phyloP scores from a whole-genome alignment of 306 rosid genomes.

The Vachellia pachyceras region DNA sequence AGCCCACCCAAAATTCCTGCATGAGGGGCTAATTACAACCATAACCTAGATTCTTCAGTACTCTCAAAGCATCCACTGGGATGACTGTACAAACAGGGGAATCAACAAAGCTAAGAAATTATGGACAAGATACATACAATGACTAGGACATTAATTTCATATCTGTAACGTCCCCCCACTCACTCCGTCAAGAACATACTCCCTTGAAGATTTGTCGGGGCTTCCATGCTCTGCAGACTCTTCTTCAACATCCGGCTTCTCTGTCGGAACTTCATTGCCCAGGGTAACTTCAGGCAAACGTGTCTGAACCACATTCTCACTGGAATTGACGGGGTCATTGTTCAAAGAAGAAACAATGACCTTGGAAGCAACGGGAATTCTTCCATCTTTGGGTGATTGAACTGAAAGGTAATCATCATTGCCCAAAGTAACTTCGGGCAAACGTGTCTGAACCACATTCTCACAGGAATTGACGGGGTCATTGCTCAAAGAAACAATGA shows the following conservation, averaged over 20 bases:
- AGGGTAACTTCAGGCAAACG: slow-evolving; percentile 33
- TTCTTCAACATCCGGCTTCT: slow-evolving; percentile 27
- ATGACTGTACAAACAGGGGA: slow-evolving; percentile 38
- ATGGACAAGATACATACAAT: neutral
- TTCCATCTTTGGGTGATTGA: slow-evolving; percentile 44
- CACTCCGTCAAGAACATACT: slow-evolving; percentile 28
- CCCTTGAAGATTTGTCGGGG: slow-evolving; percentile 39
- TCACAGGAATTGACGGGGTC: too few species aligned
- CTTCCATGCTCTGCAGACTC: slow-evolving; percentile 25
- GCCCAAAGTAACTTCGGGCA: too few species aligned
- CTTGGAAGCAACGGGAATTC: slow-evolving; percentile 46
- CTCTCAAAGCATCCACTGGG: slow-evolving; percentile 21
- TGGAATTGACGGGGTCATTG: slow-evolving; percentile 40
- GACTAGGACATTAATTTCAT: slow-evolving; percentile 9
- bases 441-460: too few species aligned
- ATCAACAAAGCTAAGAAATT: slow-evolving; percentile 17
- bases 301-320: slow-evolving; percentile 39
- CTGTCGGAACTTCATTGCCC: slow-evolving; percentile 32
- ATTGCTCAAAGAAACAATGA: neutral
- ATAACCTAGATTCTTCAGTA: slow-evolving; percentile 7
- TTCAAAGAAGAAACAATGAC: neutral
- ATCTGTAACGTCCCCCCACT: slow-evolving; percentile 30
- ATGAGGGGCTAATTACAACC: neutral
- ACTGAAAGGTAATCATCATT: slow-evolving; percentile 46
- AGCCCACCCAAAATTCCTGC: neutral